Percentiles rank a stretch among this genome's conserved stretches.
phyloP scores from a whole-genome alignment of 495 filamentous ascomycete genomes.

The Aspergillus conjunctus region DNA sequence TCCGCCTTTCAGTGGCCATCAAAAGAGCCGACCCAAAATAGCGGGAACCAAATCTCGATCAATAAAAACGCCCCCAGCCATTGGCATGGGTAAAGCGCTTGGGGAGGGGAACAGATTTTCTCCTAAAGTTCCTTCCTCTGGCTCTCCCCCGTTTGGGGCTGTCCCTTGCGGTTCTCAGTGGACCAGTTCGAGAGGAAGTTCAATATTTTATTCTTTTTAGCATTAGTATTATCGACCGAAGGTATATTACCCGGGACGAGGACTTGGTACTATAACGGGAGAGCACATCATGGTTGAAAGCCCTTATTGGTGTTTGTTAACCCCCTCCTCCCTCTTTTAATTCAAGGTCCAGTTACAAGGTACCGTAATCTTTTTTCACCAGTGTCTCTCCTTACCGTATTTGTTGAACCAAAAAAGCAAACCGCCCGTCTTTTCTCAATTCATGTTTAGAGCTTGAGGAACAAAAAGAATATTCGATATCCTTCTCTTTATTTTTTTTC shows the following conservation, averaged over 20 bases:
- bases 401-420: neutral
- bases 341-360: neutral
- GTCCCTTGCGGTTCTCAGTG: constrained; percentile 24
- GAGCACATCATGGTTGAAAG: constrained; percentile 23
- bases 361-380: neutral
- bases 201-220: neutral
- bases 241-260: constrained; percentile 4
- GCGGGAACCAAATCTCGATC: constrained; percentile 24
- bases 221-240: neutral
- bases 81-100: constrained; percentile 16
- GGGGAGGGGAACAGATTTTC: constrained; percentile 15
- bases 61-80: constrained; percentile 16
- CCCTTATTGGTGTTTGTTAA: constrained; percentile 18
- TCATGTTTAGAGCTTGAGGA: neutral
- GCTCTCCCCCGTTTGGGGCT: neutral
- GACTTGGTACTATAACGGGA: constrained; percentile 20
- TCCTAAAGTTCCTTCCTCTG: neutral
- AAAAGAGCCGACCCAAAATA: constrained; percentile 22
- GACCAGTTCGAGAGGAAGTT: neutral
- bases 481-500: neutral
- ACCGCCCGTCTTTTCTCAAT: neutral
- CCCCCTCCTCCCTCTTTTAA: constrained; percentile 2
- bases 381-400: neutral
- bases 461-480: constrained; percentile 5
- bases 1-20: constrained; percentile 16